phyloP scores from a whole-genome alignment of 257 asterid species.

The Catharanthus roseus region DNA sequence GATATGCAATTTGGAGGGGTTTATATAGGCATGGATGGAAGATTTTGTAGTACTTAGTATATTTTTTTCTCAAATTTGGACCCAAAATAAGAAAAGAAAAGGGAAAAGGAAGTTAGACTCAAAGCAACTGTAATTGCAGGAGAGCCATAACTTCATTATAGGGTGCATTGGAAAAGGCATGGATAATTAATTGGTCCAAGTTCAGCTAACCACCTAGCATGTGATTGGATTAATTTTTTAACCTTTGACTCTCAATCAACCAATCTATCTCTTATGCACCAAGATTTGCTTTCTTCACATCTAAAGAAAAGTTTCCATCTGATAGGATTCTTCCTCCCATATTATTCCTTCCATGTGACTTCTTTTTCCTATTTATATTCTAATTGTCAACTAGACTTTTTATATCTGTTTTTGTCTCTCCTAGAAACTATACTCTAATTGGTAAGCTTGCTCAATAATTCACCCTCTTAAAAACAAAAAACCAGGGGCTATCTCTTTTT shows the following conservation, averaged over 20 bases:
- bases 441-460: neutral
- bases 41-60: too few species aligned
- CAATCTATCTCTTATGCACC: conserved; percentile 11
- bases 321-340: conserved; percentile 18
- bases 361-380: conserved; percentile 7
- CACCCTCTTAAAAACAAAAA: conserved; percentile 13
- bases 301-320: neutral
- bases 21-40: conserved; percentile 38
- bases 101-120: conserved; percentile 22
- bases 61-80: neutral
- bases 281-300: conserved; percentile 13
- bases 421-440: conserved; percentile 1
- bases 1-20: conserved; percentile 21
- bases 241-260: conserved; percentile 19
- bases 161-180: conserved; percentile 30
- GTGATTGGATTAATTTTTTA: conserved; percentile 27
- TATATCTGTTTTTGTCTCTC: neutral
- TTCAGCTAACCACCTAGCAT: conserved; percentile 45
- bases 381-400: conserved; percentile 20
- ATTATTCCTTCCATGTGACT: conserved; percentile 20
- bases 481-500: conserved; percentile 25
- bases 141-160: conserved; percentile 23
- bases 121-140: conserved; percentile 23
- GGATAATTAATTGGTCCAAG: conserved; percentile 35
- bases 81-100: neutral